These are phyloP conservation scores for Leucocoprinus leucothites DNA, from an alignment of 768 basidiomycete species.

Conservation along the genomic window DNA sequence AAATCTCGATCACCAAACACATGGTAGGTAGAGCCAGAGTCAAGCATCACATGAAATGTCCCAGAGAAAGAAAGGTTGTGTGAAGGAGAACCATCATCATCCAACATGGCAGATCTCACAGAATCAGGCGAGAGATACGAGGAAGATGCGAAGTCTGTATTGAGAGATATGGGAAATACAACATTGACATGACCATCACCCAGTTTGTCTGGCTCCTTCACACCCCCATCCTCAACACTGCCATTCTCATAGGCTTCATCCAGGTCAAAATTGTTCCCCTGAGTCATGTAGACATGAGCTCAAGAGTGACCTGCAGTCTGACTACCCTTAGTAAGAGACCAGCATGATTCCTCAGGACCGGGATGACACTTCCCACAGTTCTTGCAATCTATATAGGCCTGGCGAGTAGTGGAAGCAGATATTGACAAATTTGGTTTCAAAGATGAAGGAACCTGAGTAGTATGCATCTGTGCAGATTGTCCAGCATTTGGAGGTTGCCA, in stretches of 20 bases:
- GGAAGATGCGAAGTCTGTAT: not conserved
- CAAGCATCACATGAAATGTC: conserved; percentile 14
- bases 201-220: not conserved
- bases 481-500: not conserved
- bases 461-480: not conserved
- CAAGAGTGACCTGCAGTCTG: no score
- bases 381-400: no score
- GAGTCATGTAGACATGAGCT: no score
- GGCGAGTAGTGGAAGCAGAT: no score
- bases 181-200: not conserved
- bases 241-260: not conserved
- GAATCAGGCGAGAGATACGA: not conserved
- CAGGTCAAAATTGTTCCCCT: not conserved
- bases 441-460: no score
- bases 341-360: no score
- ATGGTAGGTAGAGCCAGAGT: conserved; percentile 22
- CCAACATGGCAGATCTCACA: not conserved
- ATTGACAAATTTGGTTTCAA: no score
- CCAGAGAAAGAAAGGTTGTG: not conserved
- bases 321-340: no score
- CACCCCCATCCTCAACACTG: not conserved
- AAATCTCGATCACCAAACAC: conserved; percentile 13
- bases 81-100: not conserved
- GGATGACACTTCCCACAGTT: no score
- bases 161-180: not conserved